Evolutionary conservation across 2,329 filamentous ascomycete species (phyloP).

Genomic region (Clonostachys rhizophaga): DNA sequence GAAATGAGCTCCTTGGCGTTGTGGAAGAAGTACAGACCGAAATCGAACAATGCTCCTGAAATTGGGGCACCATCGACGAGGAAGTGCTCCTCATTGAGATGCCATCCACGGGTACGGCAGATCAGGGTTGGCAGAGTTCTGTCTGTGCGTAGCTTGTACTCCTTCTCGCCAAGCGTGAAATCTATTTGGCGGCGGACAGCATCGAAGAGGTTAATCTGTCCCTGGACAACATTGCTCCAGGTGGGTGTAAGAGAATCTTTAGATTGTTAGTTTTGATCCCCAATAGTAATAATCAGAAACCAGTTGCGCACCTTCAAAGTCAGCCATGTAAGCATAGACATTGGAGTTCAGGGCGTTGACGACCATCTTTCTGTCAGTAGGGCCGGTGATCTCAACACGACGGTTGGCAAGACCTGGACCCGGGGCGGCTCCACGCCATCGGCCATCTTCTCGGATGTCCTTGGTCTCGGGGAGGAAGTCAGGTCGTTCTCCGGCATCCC

Average conservation of each 20-base stretch:
- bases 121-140: constrained; percentile 75
- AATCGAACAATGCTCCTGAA: constrained; percentile 81
- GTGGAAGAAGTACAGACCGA: constrained; percentile 93
- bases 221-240: constrained; percentile 94
- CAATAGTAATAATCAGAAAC: not conserved
- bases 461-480: constrained; percentile 88
- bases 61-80: constrained; percentile 85
- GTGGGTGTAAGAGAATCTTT: constrained; percentile 69
- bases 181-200: constrained; percentile 81
- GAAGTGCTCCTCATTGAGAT: constrained; percentile 89
- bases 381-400: constrained; percentile 84
- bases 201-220: constrained; percentile 87
- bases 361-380: constrained; percentile 91
- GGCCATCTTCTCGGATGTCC: constrained; percentile 80
- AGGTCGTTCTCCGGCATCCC: constrained; percentile 75
- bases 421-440: constrained; percentile 80
- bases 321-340: constrained; percentile 93
- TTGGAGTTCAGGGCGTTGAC: constrained; percentile 87
- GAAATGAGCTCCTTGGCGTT: constrained; percentile 78
- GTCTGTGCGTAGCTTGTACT: constrained; percentile 88
- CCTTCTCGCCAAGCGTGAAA: constrained; percentile 83
- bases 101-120: constrained; percentile 83
- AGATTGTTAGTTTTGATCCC: constrained; percentile 3
- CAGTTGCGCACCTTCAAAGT: constrained; percentile 71
- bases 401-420: constrained; percentile 82